Conservation (phyloP, 371 early-diverging fungal species). For the Vairimorpha ceranae region DNA sequence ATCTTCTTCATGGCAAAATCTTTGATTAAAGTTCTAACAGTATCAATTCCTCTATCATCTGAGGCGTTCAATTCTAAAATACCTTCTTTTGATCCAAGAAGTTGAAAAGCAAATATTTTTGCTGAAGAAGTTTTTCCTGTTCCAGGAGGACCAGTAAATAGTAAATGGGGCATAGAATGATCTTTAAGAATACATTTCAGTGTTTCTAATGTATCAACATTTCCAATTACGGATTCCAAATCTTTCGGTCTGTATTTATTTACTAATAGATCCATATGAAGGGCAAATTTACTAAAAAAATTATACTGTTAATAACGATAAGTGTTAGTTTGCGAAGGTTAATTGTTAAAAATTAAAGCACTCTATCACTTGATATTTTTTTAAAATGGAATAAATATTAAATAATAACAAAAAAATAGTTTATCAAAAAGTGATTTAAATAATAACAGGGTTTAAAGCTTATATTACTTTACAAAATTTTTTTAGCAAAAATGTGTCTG, state of each 20-base stretch:
- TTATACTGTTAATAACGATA: too few relatives aligned
- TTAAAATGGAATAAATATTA: too few relatives aligned
- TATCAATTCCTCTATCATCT: constrained; percentile 94
- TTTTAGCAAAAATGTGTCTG: too few relatives aligned
- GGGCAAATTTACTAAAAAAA: too few relatives aligned
- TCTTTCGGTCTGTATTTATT: constrained; percentile 85
- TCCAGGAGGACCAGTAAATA: constrained; percentile 88
- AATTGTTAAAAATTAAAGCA: too few relatives aligned
- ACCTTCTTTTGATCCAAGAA: constrained; percentile 78
- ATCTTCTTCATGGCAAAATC: constrained; percentile 74
- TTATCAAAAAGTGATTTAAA: too few relatives aligned
- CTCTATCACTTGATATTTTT: too few relatives aligned
- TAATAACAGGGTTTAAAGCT: too few relatives aligned
- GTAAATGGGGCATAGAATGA: constrained; percentile 89
- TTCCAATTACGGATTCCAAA: constrained; percentile 85
- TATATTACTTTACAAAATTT: too few relatives aligned
- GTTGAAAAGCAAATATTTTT: constrained; percentile 74
- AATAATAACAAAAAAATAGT: too few relatives aligned
- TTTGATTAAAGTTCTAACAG: constrained; percentile 89
- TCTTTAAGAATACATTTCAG: constrained; percentile 73
- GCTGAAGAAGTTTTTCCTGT: constrained; percentile 97
- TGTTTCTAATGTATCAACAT: constrained; percentile 77
- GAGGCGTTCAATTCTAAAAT: constrained; percentile 91
- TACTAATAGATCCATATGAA: constrained; percentile 63
- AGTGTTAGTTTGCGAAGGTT: too few relatives aligned